phyloP scores from a whole-genome alignment of 1,284 basidiomycete species.

The Ceratobasidium sp. region DNA sequence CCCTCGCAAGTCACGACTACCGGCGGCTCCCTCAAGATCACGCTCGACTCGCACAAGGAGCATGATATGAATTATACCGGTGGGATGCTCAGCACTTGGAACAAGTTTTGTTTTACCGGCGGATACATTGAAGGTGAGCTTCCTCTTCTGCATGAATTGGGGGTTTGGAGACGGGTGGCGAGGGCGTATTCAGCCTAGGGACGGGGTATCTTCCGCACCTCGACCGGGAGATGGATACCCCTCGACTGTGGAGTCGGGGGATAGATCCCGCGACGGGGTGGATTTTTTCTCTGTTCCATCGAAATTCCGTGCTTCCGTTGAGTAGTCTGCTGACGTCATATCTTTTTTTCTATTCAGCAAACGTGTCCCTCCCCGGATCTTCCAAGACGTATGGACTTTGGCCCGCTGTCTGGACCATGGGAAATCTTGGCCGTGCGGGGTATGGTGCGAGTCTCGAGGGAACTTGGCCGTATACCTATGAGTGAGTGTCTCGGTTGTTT shows the following conservation, averaged over 20 bases:
- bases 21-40: constrained; percentile 54
- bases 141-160: background rate
- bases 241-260: too few relatives aligned
- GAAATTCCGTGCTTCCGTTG: too few relatives aligned
- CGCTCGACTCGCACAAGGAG: constrained; percentile 47
- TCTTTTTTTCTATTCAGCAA: constrained; percentile 44
- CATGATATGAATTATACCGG: constrained; percentile 53
- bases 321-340: constrained; percentile 48
- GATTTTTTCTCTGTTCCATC: too few relatives aligned
- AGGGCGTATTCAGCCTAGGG: background rate
- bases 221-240: too few relatives aligned
- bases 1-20: constrained; percentile 54
- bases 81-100: constrained; percentile 48
- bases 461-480: constrained; percentile 50
- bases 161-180: too few relatives aligned
- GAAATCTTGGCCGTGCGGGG: constrained; percentile 59
- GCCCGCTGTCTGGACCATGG: constrained; percentile 67
- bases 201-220: too few relatives aligned
- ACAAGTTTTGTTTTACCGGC: constrained; percentile 56
- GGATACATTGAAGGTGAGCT: constrained; percentile 49
- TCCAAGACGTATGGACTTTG: constrained; percentile 52
- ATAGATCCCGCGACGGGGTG: too few relatives aligned
- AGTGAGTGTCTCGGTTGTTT: constrained; percentile 44
- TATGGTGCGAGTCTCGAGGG: constrained; percentile 56
- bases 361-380: constrained; percentile 57